A percentile compares a stretch with the other conserved stretches of the same genome.
Conservation (phyloP, 2,329 filamentous ascomycete genomes). For the Aspergillus quadricinctus region DNA sequence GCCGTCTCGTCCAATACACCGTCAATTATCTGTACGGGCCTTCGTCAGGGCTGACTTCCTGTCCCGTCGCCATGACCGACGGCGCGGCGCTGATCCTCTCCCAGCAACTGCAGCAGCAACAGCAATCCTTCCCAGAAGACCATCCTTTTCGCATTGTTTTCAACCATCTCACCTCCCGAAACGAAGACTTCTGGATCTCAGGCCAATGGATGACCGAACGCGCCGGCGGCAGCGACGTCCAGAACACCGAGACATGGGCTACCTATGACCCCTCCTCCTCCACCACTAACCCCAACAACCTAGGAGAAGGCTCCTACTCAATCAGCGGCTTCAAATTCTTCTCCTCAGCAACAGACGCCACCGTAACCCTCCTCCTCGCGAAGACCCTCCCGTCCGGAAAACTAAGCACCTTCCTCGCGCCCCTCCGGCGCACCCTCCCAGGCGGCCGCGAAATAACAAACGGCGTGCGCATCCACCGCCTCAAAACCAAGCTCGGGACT, state of each 20-base stretch:
- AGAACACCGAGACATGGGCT: slow-evolving; percentile 32
- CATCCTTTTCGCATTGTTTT: slow-evolving; percentile 10
- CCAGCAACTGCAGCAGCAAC: slow-evolving; percentile 9
- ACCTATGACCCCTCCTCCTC: slow-evolving; percentile 23
- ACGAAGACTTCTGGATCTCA: slow-evolving; percentile 30
- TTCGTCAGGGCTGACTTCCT: slow-evolving; percentile 59
- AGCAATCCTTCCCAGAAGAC: not conserved
- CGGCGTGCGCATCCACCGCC: slow-evolving; percentile 60
- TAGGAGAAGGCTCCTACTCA: slow-evolving; percentile 29
- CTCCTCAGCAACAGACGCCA: slow-evolving; percentile 61
- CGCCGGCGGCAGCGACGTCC: slow-evolving; percentile 33
- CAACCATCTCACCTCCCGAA: slow-evolving; percentile 18
- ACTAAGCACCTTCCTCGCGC: slow-evolving; percentile 62
- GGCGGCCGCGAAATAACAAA: slow-evolving; percentile 49
- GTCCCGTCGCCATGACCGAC: slow-evolving; percentile 60
- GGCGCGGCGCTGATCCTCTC: slow-evolving; percentile 34
- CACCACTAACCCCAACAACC: not conserved
- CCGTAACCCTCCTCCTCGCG: slow-evolving; percentile 62
- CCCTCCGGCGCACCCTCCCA: slow-evolving; percentile 46
- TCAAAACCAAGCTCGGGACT: slow-evolving; percentile 72
- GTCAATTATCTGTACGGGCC: slow-evolving; percentile 54
- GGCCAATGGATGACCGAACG: slow-evolving; percentile 40
- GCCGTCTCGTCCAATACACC: slow-evolving; percentile 23
- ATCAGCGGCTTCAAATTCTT: slow-evolving; percentile 71
- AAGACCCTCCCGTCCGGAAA: slow-evolving; percentile 48